Conservation (phyloP, 139 green algal species). For the Closterium sp. region DNA sequence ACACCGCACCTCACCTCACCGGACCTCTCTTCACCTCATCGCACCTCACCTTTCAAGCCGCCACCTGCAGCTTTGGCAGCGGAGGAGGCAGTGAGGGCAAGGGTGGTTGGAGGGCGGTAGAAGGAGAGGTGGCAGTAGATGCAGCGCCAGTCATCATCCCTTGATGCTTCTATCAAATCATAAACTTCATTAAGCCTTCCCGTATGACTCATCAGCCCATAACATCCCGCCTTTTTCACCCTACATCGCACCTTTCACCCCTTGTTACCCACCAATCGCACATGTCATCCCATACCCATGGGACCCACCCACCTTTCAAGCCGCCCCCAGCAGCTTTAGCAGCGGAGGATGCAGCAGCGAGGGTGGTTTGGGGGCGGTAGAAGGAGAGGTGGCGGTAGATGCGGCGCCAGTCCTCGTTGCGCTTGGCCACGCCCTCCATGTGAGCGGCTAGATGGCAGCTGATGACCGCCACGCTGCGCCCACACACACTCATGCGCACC, state of each 20-base stretch:
- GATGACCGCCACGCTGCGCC: slow-evolving; percentile 68
- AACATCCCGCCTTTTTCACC: no score
- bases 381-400: slow-evolving; percentile 56
- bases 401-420: slow-evolving; percentile 81
- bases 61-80: not conserved
- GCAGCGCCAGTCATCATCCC: slow-evolving; percentile 64
- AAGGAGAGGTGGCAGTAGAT: slow-evolving; percentile 56
- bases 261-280: no score
- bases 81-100: not conserved
- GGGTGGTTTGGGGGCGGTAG: not conserved
- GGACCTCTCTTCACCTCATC: no score
- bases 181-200: no score
- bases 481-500: slow-evolving; percentile 76
- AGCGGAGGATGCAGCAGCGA: not conserved
- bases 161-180: no score
- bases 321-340: not conserved
- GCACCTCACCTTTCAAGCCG: not conserved
- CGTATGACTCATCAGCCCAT: not conserved
- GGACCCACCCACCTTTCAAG: not conserved
- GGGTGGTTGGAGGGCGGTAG: not conserved
- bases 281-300: no score
- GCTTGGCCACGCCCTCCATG: slow-evolving; percentile 73
- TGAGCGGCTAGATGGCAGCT: slow-evolving; percentile 90
- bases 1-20: no score
- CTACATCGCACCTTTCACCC: no score